Base-by-base conservation (phyloP, 140 eudicot genomes). In the Erigeron philadelphicus region DNA sequence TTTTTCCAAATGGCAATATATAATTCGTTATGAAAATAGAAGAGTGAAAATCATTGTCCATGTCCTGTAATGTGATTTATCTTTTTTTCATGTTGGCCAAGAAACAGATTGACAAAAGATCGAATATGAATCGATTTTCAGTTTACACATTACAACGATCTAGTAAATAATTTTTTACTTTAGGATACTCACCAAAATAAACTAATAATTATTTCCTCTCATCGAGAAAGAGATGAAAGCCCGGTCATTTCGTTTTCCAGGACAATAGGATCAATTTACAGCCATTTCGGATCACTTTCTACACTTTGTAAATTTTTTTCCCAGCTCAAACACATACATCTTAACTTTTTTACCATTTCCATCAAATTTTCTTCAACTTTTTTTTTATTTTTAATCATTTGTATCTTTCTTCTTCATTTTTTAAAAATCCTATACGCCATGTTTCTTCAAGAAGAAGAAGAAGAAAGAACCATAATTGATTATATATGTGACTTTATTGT, bases 221-320 rank as follows among this genome's bases (percentile, higher is more conserved):
- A 2, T 31, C 3, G 38, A 15, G 2, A 23, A 50, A 53, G 40
- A 53, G 35, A 71, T 42, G 55, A 21, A 43, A 77, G 11, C 68
- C 77, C 74, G 82, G 74, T 72, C 58, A 64, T 72, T 78, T 6
- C 70, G 82, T 57, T 64, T 64, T 58, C 74, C 82, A 66, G 3
- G 50, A 78, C 82, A 72, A 65, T 66, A 69, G 78, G 82, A 72
- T 78, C 82, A 48, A 21, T 31, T 62, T n/a, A 42, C 80, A 41
- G 41, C 42, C 75, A 60, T 68, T 74, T 74, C 77, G 71, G 71
- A 72, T 72, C 76, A 72, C 66, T 23, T 13, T 66, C 77, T 19
- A 47, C 67, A 23, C 78, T 69, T 71, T 69, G 61, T 3, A 0
- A 21, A 21, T 21, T 70, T 70, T 54, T 75, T 58, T 62, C 67